A percentile compares a stretch with the other conserved stretches of the same genome.
Conservation (phyloP, 164 flowering plant genomes). For the Warburgia ugandensis region DNA sequence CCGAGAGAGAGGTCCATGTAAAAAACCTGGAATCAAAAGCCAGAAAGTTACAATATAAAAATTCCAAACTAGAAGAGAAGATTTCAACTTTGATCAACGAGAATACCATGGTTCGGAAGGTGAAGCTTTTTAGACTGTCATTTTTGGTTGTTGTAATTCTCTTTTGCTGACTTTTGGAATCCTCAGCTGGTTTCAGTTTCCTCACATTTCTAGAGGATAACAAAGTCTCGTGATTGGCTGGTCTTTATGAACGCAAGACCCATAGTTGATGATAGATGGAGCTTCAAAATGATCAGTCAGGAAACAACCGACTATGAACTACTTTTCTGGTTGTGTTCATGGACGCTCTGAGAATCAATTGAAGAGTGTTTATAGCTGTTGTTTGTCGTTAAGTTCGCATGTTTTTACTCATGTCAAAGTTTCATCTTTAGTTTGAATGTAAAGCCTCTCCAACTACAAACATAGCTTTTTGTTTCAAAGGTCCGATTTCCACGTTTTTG, state of each 20-base stretch:
- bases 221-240: no score
- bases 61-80: slow-evolving; percentile 46
- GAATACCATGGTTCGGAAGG: slow-evolving; percentile 63
- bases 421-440: no score
- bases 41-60: slow-evolving; percentile 38
- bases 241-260: slow-evolving; percentile 49
- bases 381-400: no score
- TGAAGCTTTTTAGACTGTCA: slow-evolving; percentile 2
- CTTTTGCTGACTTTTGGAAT: neutral
- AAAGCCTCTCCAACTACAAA: no score
- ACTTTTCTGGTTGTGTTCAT: no score
- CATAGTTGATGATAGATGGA: slow-evolving; percentile 34
- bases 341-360: no score
- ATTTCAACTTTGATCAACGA: slow-evolving; percentile 56
- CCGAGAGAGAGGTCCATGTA: slow-evolving; percentile 62
- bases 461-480: no score
- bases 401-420: no score
- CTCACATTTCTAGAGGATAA: no score
- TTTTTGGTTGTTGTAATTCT: no score
- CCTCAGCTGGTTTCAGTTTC: slow-evolving; percentile 46
- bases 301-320: slow-evolving; percentile 15
- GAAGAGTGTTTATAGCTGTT: no score
- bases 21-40: slow-evolving; percentile 52
- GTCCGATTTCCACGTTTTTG: no score
- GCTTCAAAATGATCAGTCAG: slow-evolving; percentile 18